A percentile compares a stretch with the other conserved stretches of the same genome.
Conservation (phyloP, 2,329 filamentous ascomycete species). For the Ilyonectria mors-panacis region DNA sequence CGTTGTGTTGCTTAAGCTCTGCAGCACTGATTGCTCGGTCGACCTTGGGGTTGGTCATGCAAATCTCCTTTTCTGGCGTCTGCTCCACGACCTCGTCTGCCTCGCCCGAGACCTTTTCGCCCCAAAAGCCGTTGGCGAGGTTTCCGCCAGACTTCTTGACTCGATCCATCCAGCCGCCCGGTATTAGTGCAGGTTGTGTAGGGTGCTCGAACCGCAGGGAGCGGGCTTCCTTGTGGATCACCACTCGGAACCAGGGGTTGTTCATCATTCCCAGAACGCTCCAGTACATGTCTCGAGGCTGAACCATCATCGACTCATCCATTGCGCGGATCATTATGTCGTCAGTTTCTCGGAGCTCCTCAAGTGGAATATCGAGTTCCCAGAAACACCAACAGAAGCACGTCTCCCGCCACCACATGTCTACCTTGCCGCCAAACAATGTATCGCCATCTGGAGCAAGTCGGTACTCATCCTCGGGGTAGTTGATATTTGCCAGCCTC, state of each 20-base stretch:
- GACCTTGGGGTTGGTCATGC: constrained; percentile 81
- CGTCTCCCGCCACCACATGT: constrained; percentile 85
- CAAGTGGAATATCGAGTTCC: constrained; percentile 77
- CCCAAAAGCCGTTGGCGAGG: constrained; percentile 87
- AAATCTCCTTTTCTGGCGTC: constrained; percentile 75
- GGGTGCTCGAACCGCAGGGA: constrained; percentile 87
- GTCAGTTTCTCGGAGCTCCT: constrained; percentile 73
- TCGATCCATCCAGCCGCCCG: constrained; percentile 94
- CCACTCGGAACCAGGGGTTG: constrained; percentile 91
- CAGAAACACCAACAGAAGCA: constrained; percentile 96
- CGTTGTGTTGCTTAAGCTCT: constrained; percentile 79
- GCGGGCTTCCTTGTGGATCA: constrained; percentile 76
- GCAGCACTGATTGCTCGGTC: constrained; percentile 76
- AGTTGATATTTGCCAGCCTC: constrained; percentile 82
- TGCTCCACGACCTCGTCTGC: constrained; percentile 58
- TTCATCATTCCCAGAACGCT: constrained; percentile 98
- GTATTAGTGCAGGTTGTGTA: constrained; percentile 82
- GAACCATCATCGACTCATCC: constrained; percentile 90
- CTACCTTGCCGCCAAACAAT: constrained; percentile 83
- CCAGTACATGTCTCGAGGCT: constrained; percentile 97
- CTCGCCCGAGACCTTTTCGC: constrained; percentile 75
- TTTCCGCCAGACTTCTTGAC: constrained; percentile 88
- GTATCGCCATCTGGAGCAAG: constrained; percentile 68
- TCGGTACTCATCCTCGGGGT: constrained; percentile 89
- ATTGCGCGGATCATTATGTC: constrained; percentile 88